Evolutionary conservation across 2,329 filamentous ascomycete species (phyloP).

Genomic region (Cladophialophora chaetospira): DNA sequence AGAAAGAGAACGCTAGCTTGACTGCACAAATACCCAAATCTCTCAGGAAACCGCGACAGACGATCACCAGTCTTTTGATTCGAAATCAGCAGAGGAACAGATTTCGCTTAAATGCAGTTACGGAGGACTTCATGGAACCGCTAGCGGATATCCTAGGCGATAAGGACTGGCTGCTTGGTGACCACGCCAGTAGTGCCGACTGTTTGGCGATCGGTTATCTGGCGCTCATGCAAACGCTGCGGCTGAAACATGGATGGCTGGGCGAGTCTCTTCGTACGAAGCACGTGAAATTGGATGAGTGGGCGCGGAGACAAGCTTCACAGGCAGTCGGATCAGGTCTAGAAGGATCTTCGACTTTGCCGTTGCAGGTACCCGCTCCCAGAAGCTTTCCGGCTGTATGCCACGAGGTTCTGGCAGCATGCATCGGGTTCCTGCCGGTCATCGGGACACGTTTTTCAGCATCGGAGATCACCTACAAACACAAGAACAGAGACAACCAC

Average conservation of each 20-base stretch:
- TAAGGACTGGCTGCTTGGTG: slow-evolving; percentile 56
- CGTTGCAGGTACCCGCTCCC: slow-evolving; percentile 22
- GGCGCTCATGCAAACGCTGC: slow-evolving; percentile 67
- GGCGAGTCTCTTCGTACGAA: slow-evolving; percentile 57
- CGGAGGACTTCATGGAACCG: slow-evolving; percentile 70
- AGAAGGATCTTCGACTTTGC: slow-evolving; percentile 26
- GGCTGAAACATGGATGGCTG: slow-evolving; percentile 65
- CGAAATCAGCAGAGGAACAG: slow-evolving; percentile 68
- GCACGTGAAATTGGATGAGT: slow-evolving; percentile 48
- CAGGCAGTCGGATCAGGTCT: slow-evolving; percentile 43
- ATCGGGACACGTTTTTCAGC: slow-evolving; percentile 15
- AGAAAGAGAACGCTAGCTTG: slow-evolving; percentile 40
- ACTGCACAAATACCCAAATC: slow-evolving; percentile 44
- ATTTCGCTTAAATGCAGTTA: slow-evolving; percentile 75
- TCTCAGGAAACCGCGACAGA: slow-evolving; percentile 59
- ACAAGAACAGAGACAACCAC: slow-evolving; percentile 6
- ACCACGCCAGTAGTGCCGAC: slow-evolving; percentile 67
- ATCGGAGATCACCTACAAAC: slow-evolving; percentile 17
- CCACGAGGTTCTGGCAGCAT: slow-evolving; percentile 18
- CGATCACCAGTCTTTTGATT: slow-evolving; percentile 63
- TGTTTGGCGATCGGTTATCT: slow-evolving; percentile 81
- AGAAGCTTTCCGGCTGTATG: slow-evolving; percentile 13
- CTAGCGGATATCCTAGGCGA: slow-evolving; percentile 63
- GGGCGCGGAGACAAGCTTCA: slow-evolving; percentile 45
- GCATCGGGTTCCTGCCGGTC: slow-evolving; percentile 19